Conservation (phyloP, 2,329 filamentous ascomycete genomes). For the Sarocladiaceae sp. region DNA sequence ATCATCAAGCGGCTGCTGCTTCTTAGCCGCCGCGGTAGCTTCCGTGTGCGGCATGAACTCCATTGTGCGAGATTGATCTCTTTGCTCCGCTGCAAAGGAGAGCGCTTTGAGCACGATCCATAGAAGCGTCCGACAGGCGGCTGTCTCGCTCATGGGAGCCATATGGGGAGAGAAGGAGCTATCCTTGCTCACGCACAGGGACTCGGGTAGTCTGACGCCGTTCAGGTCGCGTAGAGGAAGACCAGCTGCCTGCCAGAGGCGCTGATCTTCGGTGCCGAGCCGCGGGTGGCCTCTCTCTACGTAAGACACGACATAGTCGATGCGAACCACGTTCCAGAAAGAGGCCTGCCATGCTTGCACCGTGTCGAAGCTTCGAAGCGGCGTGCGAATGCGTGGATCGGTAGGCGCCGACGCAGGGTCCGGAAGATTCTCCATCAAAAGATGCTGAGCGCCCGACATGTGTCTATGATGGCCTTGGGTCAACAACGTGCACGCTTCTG, state of each 20-base stretch:
- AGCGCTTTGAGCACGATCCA: slow-evolving; percentile 14
- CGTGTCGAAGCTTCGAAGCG: slow-evolving; percentile 10
- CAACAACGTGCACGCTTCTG: neutral
- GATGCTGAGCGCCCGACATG: slow-evolving; percentile 14
- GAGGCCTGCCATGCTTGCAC: slow-evolving; percentile 14
- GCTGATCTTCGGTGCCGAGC: slow-evolving; percentile 10
- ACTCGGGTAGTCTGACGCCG: slow-evolving; percentile 11
- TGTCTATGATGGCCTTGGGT: slow-evolving; percentile 8
- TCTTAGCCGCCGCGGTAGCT: neutral
- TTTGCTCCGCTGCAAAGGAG: slow-evolving; percentile 10
- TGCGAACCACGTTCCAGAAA: slow-evolving; percentile 15
- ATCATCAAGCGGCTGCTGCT: slow-evolving; percentile 3
- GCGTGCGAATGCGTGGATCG: slow-evolving; percentile 7
- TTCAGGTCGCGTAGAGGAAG: slow-evolving; percentile 10
- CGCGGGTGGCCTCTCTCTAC: slow-evolving; percentile 11
- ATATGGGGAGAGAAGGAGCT: neutral
- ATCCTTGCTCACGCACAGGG: slow-evolving; percentile 1
- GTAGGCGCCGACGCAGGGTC: neutral
- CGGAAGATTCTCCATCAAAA: slow-evolving; percentile 8
- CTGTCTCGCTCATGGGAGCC: slow-evolving; percentile 13
- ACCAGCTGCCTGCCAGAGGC: slow-evolving; percentile 15
- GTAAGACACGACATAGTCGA: slow-evolving; percentile 14
- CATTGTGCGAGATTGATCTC: slow-evolving; percentile 1
- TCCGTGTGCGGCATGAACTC: slow-evolving; percentile 3
- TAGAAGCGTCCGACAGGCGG: slow-evolving; percentile 12